A percentile compares a stretch with the other conserved stretches of the same genome.
These are phyloP conservation scores for Calonectria leucothoes DNA, from an alignment of 2,329 filamentous ascomycete genomes.

Conservation along the genomic window DNA sequence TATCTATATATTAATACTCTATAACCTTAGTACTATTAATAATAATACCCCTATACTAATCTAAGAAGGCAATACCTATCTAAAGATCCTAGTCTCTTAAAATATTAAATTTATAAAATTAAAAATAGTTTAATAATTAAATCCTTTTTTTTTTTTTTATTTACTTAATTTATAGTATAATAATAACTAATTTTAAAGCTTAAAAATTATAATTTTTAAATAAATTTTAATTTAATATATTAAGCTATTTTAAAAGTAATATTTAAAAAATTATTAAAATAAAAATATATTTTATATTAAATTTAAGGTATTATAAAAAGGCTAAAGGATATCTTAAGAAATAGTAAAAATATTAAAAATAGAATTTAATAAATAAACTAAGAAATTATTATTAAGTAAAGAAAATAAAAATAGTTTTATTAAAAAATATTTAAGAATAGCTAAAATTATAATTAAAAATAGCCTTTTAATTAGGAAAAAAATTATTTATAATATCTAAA, in stretches of 20 bases:
- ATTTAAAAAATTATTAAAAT: not conserved
- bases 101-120: not conserved
- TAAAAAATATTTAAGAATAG: not conserved
- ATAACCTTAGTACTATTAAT: not conserved
- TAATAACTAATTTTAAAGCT: too few species aligned
- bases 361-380: not conserved
- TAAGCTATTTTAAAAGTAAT: not conserved
- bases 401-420: not conserved
- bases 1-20: not conserved
- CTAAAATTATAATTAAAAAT: not conserved
- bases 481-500: not conserved
- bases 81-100: not conserved
- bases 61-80: not conserved
- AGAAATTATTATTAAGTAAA: not conserved
- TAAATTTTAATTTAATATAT: too few species aligned
- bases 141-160: too few species aligned
- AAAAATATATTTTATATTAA: not conserved
- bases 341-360: not conserved
- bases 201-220: not conserved
- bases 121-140: not conserved
- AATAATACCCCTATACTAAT: not conserved
- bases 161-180: not conserved
- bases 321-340: not conserved
- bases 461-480: not conserved
- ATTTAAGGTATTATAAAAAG: not conserved